Evolutionary conservation across 768 basidiomycete genomes (phyloP).

Genomic region (Exsudoporus frostii): DNA sequence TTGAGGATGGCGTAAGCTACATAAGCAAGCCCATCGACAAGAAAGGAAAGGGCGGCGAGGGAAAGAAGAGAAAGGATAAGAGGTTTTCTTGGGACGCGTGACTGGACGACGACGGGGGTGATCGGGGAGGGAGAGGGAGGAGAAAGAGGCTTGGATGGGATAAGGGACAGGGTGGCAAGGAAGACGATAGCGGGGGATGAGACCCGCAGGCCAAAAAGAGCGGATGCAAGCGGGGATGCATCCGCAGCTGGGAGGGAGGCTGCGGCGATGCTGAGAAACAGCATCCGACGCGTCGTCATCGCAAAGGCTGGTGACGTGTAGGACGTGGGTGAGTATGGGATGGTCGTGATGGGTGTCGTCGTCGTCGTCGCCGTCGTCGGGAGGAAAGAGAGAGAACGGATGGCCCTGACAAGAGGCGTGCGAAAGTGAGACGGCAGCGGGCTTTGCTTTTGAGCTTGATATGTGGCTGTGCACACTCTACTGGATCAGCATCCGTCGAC

Average conservation of each 20-base stretch:
- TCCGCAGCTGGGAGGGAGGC: conserved; percentile 24
- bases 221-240: conserved; percentile 23
- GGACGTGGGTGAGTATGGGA: background rate
- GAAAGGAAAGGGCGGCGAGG: conserved; percentile 66
- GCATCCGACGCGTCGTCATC: conserved; percentile 27
- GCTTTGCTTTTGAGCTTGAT: conserved; percentile 31
- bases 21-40: conserved; percentile 75
- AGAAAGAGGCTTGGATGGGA: conserved; percentile 45
- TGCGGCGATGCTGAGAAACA: conserved; percentile 20
- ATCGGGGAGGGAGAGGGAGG: conserved; percentile 56
- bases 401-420: conserved; percentile 28
- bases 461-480: conserved; percentile 25
- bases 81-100: conserved; percentile 68
- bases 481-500: background rate
- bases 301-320: background rate
- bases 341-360: conserved; percentile 8
- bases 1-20: conserved; percentile 61
- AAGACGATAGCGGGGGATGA: conserved; percentile 67
- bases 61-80: conserved; percentile 72
- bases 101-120: conserved; percentile 73
- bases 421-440: conserved; percentile 23
- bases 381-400: conserved; percentile 23
- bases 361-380: conserved; percentile 32
- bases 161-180: conserved; percentile 57
- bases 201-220: conserved; percentile 58